Evolutionary conservation across 371 early-diverging fungal genomes (phyloP).

Genomic region (Mortierella sp.): DNA sequence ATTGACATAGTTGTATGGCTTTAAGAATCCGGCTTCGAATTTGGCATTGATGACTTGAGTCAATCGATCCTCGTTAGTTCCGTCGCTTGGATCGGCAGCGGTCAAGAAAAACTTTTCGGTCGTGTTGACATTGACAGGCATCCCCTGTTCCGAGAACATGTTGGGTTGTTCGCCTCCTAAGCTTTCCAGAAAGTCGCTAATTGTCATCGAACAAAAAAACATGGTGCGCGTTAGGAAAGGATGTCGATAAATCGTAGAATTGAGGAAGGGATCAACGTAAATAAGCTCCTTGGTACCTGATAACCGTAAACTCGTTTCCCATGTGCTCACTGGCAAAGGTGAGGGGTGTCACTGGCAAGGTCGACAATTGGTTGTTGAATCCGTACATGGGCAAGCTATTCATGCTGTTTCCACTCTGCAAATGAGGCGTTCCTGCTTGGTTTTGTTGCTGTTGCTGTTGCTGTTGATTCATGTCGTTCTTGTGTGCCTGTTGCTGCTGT

Average conservation of each 20-base stretch:
- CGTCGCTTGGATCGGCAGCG: slow-evolving; percentile 91
- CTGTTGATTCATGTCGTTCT: slow-evolving; percentile 13
- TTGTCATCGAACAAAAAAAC: not conserved
- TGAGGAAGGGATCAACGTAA: not conserved
- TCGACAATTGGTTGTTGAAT: slow-evolving; percentile 40
- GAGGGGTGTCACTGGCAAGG: slow-evolving; percentile 64
- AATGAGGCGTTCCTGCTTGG: slow-evolving; percentile 13
- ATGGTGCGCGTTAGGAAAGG: slow-evolving; percentile 1
- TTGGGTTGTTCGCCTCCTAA: slow-evolving; percentile 65
- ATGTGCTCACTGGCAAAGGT: slow-evolving; percentile 85
- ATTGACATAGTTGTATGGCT: slow-evolving; percentile 94
- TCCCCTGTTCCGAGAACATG: slow-evolving; percentile 44
- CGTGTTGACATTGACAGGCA: slow-evolving; percentile 73
- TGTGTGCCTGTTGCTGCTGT: slow-evolving; percentile 35
- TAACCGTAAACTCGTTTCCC: slow-evolving; percentile 87
- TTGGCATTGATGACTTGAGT: slow-evolving; percentile 93
- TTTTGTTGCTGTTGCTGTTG: slow-evolving; percentile 16
- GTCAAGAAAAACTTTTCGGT: slow-evolving; percentile 91
- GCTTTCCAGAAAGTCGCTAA: slow-evolving; percentile 79
- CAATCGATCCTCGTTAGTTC: slow-evolving; percentile 84
- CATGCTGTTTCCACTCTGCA: not conserved
- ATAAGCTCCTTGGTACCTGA: slow-evolving; percentile 59
- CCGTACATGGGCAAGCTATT: slow-evolving; percentile 25
- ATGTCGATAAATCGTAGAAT: not conserved
- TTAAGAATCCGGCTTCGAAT: slow-evolving; percentile 92